Conservation (phyloP, 208 protist genomes). For the Novymonas esmeraldas region DNA sequence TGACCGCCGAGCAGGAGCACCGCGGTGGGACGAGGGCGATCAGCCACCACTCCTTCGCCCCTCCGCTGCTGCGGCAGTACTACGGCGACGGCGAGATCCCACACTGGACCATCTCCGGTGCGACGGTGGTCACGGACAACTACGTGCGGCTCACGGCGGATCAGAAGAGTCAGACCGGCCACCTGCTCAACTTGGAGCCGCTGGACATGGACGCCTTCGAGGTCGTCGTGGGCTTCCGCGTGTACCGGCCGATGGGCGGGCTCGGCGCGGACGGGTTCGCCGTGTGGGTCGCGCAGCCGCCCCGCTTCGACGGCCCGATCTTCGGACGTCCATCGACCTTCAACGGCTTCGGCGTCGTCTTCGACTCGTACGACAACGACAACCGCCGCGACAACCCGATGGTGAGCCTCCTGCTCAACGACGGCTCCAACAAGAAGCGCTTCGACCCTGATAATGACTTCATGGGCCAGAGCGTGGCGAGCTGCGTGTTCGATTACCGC, state of each 20-base stretch:
- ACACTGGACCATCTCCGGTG: slow-evolving; percentile 76
- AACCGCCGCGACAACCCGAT: slow-evolving; percentile 75
- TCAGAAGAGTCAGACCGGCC: slow-evolving; percentile 41
- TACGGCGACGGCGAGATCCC: slow-evolving; percentile 75
- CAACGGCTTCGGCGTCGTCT: slow-evolving; percentile 79
- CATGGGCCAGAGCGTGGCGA: slow-evolving; percentile 40
- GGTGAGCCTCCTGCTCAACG: slow-evolving; percentile 68
- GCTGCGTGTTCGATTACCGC: slow-evolving; percentile 66
- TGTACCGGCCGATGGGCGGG: slow-evolving; percentile 31
- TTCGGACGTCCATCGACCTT: slow-evolving; percentile 71
- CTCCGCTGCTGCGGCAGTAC: slow-evolving; percentile 72
- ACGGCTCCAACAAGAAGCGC: slow-evolving; percentile 24
- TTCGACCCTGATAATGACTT: slow-evolving; percentile 69
- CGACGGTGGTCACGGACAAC: slow-evolving; percentile 82
- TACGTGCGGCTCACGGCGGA: slow-evolving; percentile 85
- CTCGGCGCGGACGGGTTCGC: slow-evolving; percentile 80
- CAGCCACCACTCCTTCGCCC: slow-evolving; percentile 77
- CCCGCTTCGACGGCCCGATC: slow-evolving; percentile 49
- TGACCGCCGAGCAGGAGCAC: slow-evolving; percentile 45
- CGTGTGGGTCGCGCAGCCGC: slow-evolving; percentile 69
- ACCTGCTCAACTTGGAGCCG: slow-evolving; percentile 82
- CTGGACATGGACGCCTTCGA: slow-evolving; percentile 84
- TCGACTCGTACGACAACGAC: slow-evolving; percentile 93
- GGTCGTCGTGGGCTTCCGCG: slow-evolving; percentile 79
- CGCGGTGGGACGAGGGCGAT: slow-evolving; percentile 54